Conservation (phyloP, 2,329 filamentous ascomycete genomes). For the Chaetoscypha palmicola region DNA sequence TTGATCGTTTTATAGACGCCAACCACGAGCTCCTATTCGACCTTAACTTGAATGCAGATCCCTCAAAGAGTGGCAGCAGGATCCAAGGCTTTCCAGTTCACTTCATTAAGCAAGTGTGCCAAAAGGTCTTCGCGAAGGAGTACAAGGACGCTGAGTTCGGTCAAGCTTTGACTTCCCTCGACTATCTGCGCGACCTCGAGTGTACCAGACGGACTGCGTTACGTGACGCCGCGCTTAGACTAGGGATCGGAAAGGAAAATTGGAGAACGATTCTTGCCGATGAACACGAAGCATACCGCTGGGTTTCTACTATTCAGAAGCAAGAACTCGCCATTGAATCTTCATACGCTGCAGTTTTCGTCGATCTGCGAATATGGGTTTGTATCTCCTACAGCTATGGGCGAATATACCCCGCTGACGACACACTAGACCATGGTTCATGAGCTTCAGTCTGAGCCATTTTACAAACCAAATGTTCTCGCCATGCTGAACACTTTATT, state of each 20-base stretch:
- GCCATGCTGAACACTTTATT: slow-evolving; percentile 30
- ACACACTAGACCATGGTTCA: slow-evolving; percentile 22
- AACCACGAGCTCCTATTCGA: slow-evolving; percentile 15
- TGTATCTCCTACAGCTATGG: not conserved
- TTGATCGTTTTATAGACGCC: not conserved
- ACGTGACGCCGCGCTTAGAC: slow-evolving; percentile 16
- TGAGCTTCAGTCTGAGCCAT: slow-evolving; percentile 16
- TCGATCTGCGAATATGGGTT: slow-evolving; percentile 28
- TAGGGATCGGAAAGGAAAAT: slow-evolving; percentile 19
- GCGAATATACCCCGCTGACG: slow-evolving; percentile 5
- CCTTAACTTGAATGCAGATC: slow-evolving; percentile 7
- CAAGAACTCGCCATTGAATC: slow-evolving; percentile 18
- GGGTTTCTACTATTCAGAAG: slow-evolving; percentile 21
- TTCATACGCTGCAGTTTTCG: slow-evolving; percentile 19
- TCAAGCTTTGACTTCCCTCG: slow-evolving; percentile 21
- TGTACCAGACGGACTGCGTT: slow-evolving; percentile 16
- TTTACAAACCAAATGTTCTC: slow-evolving; percentile 21
- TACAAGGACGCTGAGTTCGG: slow-evolving; percentile 20
- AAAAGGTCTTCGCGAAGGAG: slow-evolving; percentile 16
- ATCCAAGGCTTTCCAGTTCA: slow-evolving; percentile 15
- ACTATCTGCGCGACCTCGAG: slow-evolving; percentile 27
- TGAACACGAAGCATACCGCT: slow-evolving; percentile 17
- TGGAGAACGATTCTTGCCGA: slow-evolving; percentile 20
- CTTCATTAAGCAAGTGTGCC: slow-evolving; percentile 16
- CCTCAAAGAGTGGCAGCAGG: not conserved